These are phyloP conservation scores for Thelonectria olida DNA, from an alignment of 2,329 filamentous ascomycete genomes.

Conservation along the genomic window DNA sequence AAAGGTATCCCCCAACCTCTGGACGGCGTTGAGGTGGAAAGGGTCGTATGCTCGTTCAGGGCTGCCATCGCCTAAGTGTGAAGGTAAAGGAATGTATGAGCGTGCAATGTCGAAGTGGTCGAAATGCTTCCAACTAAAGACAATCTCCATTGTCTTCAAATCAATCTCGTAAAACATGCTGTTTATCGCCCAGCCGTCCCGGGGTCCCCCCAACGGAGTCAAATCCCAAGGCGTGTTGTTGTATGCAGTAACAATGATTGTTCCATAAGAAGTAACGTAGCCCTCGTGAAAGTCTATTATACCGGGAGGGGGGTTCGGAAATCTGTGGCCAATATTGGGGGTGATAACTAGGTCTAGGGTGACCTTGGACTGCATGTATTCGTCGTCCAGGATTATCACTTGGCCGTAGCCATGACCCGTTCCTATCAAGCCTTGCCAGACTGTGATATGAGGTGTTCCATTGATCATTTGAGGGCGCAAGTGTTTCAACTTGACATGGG, in stretches of 20 bases:
- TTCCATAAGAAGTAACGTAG: conserved; percentile 32
- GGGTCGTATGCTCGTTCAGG: conserved; percentile 29
- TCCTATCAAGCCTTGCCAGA: conserved; percentile 40
- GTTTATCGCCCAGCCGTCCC: conserved; percentile 37
- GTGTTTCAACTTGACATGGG: background rate
- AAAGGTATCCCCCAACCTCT: conserved; percentile 29
- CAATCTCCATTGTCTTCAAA: conserved; percentile 47
- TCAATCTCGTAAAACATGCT: conserved; percentile 53
- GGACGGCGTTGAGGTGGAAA: conserved; percentile 40
- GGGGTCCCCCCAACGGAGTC: conserved; percentile 23
- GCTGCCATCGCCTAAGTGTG: conserved; percentile 25
- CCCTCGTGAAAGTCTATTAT: conserved; percentile 36
- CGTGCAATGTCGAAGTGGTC: conserved; percentile 41
- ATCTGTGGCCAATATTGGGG: too few relatives aligned
- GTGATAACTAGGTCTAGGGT: conserved; percentile 20
- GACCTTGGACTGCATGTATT: conserved; percentile 36
- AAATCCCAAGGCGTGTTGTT: conserved; percentile 36
- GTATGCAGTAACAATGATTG: conserved; percentile 37
- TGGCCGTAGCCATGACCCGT: conserved; percentile 44
- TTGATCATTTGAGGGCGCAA: background rate
- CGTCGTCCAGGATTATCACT: conserved; percentile 41
- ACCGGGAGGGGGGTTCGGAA: conserved; percentile 3
- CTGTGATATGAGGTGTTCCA: conserved; percentile 35
- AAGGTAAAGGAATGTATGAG: conserved; percentile 23
- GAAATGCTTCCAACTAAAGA: conserved; percentile 53